These are phyloP conservation scores for Claviceps capensis DNA, from an alignment of 2,329 filamentous ascomycete species.

Conservation along the genomic window DNA sequence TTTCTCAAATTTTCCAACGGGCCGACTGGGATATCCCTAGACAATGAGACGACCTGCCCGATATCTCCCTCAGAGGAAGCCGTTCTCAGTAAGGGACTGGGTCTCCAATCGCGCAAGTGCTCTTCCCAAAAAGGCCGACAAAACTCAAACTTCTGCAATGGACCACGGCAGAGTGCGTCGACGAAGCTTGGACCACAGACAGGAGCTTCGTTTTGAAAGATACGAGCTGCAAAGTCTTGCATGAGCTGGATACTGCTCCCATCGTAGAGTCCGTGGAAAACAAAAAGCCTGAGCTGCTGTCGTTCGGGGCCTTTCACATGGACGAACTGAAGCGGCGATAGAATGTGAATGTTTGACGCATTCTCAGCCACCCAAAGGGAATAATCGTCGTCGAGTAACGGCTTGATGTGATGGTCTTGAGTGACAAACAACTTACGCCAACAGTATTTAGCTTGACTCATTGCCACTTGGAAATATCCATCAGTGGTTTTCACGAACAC, in stretches of 20 bases:
- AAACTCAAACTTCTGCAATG: conserved; percentile 34
- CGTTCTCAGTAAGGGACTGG: not conserved
- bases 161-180: conserved; percentile 55
- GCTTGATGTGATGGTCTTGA: conserved; percentile 17
- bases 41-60: conserved; percentile 4
- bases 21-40: conserved; percentile 21
- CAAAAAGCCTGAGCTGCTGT: conserved; percentile 1
- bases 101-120: conserved; percentile 29
- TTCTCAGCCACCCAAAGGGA: conserved; percentile 42
- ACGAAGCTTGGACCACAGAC: conserved; percentile 42
- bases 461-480: conserved; percentile 61
- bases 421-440: conserved; percentile 28
- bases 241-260: conserved; percentile 63
- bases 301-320: conserved; percentile 17
- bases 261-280: conserved; percentile 84
- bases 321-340: conserved; percentile 38
- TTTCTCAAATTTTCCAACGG: conserved; percentile 39
- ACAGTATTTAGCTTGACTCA: conserved; percentile 27
- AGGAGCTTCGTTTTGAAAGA: conserved; percentile 10
- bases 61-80: conserved; percentile 7
- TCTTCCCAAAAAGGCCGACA: conserved; percentile 52
- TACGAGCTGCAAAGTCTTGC: conserved; percentile 37
- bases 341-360: conserved; percentile 31
- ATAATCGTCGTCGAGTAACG: conserved; percentile 22
- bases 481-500: conserved; percentile 59